Conservation (phyloP, 305 asterid species). For the Solanum hybrid region DNA sequence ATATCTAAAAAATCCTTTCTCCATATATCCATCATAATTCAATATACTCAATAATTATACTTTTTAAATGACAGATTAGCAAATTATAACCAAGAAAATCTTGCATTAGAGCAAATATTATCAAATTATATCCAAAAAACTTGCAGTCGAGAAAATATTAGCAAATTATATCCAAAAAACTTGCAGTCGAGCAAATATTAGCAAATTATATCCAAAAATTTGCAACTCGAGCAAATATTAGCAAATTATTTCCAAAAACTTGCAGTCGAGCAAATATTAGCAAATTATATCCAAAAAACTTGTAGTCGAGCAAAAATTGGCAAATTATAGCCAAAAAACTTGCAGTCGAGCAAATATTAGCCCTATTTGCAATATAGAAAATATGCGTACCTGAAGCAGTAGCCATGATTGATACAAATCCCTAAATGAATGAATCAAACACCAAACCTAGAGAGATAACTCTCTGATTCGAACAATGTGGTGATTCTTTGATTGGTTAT, state of each 20-base stretch:
- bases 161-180: not conserved
- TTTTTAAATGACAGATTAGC: not conserved
- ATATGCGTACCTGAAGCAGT: constrained; percentile 5
- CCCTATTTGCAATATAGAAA: not conserved
- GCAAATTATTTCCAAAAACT: not conserved
- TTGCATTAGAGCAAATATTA: not conserved
- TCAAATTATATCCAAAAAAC: not conserved
- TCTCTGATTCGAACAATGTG: not conserved
- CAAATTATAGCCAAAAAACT: not conserved
- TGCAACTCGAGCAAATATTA: not conserved
- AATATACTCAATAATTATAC: not conserved
- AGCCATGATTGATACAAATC: not conserved
- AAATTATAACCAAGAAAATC: not conserved
- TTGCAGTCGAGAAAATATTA: no score
- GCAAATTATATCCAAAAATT: not conserved
- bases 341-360: not conserved
- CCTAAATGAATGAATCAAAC: not conserved
- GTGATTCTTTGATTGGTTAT: not conserved
- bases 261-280: not conserved
- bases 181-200: not conserved
- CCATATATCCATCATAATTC: not conserved
- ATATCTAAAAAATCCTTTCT: not conserved
- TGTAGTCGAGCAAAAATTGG: not conserved
- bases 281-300: not conserved
- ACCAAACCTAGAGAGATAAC: not conserved